phyloP scores from a whole-genome alignment of 345 rosid genomes.

The Syzygium aromaticum region DNA sequence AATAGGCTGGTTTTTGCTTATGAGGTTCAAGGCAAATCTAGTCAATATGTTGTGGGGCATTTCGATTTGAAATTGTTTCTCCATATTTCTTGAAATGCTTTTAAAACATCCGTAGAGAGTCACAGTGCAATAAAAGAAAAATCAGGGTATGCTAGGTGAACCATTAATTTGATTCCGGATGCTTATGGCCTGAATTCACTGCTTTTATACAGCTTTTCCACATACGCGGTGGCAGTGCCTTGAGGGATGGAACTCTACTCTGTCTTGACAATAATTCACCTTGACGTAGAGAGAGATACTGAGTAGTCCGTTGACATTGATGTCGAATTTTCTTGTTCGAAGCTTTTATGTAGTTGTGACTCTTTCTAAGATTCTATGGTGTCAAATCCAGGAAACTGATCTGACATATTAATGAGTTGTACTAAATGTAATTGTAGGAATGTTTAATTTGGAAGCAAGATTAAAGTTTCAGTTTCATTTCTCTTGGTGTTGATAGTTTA shows the following conservation, averaged over 20 bases:
- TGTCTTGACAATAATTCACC: background rate
- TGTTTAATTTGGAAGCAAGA: background rate
- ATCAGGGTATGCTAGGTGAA: background rate
- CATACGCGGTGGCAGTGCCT: background rate
- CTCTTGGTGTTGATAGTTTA: background rate
- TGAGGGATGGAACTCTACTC: background rate
- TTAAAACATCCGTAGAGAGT: background rate
- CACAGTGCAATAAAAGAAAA: background rate
- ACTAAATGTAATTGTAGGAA: background rate
- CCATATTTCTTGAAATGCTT: background rate
- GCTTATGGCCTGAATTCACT: background rate
- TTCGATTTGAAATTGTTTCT: background rate
- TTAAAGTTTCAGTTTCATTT: background rate
- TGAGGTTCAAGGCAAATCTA: background rate
- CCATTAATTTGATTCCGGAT: background rate
- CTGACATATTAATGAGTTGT: background rate
- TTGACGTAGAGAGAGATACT: background rate
- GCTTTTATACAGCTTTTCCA: background rate
- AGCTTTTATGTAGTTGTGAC: background rate
- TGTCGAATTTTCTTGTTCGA: background rate
- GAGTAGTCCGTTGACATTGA: background rate
- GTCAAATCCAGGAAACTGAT: background rate
- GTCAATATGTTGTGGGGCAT: background rate
- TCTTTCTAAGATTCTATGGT: background rate
- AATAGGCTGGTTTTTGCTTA: background rate